Evolutionary conservation across 139 green algal species (phyloP).

Genomic region (Tetraselmis chui): DNA sequence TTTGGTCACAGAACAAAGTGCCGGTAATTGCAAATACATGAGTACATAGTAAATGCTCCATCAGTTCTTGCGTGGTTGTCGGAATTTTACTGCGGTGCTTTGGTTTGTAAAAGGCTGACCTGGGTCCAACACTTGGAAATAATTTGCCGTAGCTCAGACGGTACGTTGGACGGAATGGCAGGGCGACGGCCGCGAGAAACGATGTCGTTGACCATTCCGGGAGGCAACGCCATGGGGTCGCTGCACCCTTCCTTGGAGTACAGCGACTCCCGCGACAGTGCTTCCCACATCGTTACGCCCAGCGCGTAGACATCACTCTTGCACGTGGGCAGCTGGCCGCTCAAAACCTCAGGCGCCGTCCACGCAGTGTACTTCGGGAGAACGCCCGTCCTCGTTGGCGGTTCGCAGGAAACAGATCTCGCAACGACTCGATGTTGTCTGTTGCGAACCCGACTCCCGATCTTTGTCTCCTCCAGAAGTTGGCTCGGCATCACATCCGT

Average conservation of each 20-base stretch:
- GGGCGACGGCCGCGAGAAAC: neutral
- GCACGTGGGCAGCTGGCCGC: neutral
- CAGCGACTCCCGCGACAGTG: slow-evolving; percentile 5
- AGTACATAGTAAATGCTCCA: too few species aligned
- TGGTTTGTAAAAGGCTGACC: too few species aligned
- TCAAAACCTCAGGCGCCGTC: slow-evolving; percentile 33
- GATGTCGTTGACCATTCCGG: neutral
- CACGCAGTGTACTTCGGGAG: slow-evolving; percentile 11
- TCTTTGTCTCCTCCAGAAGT: too few species aligned
- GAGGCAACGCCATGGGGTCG: neutral
- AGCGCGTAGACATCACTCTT: slow-evolving; percentile 16
- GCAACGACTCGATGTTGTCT: too few species aligned
- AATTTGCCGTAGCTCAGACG: neutral
- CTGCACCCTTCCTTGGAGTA: neutral
- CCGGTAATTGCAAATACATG: too few species aligned
- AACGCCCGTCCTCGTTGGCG: too few species aligned
- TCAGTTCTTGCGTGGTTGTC: too few species aligned
- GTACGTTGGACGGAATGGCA: neutral
- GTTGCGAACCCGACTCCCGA: too few species aligned
- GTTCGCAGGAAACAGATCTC: too few species aligned
- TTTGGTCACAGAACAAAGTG: too few species aligned
- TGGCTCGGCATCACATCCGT: neutral
- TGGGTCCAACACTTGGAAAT: too few species aligned
- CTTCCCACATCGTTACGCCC: slow-evolving; percentile 18
- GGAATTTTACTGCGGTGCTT: too few species aligned